Percentiles rank a stretch among this genome's conserved stretches.
These are phyloP conservation scores for Pleurotus pulmonarius DNA, from an alignment of 768 basidiomycete species.

Conservation along the genomic window DNA sequence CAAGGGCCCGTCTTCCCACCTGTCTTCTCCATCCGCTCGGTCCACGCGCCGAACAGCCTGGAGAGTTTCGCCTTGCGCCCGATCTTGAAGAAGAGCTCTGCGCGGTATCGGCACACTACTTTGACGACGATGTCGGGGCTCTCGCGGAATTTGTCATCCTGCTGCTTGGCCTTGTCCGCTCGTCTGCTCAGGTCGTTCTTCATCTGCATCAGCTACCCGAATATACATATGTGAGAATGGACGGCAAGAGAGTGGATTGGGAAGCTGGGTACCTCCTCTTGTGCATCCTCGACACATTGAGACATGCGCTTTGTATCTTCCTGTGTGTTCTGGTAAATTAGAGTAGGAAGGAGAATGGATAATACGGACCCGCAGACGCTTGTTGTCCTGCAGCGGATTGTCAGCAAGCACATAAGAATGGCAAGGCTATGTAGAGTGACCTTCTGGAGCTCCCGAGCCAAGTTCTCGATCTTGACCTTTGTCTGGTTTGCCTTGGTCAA, in stretches of 20 bases:
- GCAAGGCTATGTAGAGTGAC: constrained; percentile 29
- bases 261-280: constrained; percentile 60
- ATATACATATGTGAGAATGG: constrained; percentile 7
- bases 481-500: constrained; percentile 86
- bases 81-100: constrained; percentile 91
- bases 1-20: constrained; percentile 36
- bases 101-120: constrained; percentile 84
- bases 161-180: constrained; percentile 72
- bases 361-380: constrained; percentile 69
- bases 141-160: constrained; percentile 79
- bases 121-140: constrained; percentile 90
- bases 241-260: background rate
- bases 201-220: constrained; percentile 66
- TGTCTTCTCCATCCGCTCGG: constrained; percentile 77
- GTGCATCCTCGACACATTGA: constrained; percentile 80
- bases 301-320: constrained; percentile 83
- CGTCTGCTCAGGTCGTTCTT: constrained; percentile 80
- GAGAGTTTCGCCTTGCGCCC: constrained; percentile 86
- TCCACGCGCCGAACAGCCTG: constrained; percentile 83
- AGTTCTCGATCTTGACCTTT: constrained; percentile 86
- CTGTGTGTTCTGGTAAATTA: constrained; percentile 35
- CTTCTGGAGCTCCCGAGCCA: constrained; percentile 88
- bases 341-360: constrained; percentile 1
- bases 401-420: constrained; percentile 7
- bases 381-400: constrained; percentile 65